Conservation (phyloP, 805 yeast genomes). For the Wickerhamomyces canadensis region DNA sequence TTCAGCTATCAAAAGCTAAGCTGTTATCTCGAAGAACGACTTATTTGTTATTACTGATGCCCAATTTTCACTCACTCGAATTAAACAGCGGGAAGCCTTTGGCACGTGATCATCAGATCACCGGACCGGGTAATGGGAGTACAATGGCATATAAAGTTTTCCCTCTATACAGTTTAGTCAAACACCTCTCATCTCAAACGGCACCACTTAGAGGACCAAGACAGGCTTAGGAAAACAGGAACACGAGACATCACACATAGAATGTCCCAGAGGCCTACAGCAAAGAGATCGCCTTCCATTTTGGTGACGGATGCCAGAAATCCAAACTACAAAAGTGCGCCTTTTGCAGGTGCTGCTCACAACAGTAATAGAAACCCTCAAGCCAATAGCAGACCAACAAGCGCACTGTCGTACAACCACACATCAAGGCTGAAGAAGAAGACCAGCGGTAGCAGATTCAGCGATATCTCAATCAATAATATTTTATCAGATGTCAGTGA, state of each 20-base stretch:
- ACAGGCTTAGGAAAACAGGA: too few relatives aligned
- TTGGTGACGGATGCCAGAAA: constrained; percentile 85
- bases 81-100: too few relatives aligned
- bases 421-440: constrained; percentile 11
- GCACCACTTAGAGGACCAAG: too few relatives aligned
- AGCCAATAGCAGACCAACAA: constrained; percentile 3
- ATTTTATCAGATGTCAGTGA: constrained; percentile 75
- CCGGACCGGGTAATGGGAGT: too few relatives aligned
- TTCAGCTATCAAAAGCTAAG: too few relatives aligned
- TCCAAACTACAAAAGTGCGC: constrained; percentile 53
- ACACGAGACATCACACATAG: too few relatives aligned
- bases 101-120: too few relatives aligned
- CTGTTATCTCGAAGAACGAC: too few relatives aligned
- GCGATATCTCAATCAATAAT: constrained; percentile 77
- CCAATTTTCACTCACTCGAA: too few relatives aligned
- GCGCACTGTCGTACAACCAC: constrained; percentile 1
- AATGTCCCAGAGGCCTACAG: constrained; percentile 45
- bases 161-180: too few relatives aligned
- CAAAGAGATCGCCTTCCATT: constrained; percentile 89
- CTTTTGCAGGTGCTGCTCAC: constrained; percentile 64
- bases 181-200: too few relatives aligned
- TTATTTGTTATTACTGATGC: too few relatives aligned
- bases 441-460: constrained; percentile 39
- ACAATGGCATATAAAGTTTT: neutral
- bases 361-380: constrained; percentile 5